Evolutionary conservation across 306 rosid genomes (phyloP), one percentile per base, ranked within the genome.

Genomic region (Dalbergia oliveri): DNA sequence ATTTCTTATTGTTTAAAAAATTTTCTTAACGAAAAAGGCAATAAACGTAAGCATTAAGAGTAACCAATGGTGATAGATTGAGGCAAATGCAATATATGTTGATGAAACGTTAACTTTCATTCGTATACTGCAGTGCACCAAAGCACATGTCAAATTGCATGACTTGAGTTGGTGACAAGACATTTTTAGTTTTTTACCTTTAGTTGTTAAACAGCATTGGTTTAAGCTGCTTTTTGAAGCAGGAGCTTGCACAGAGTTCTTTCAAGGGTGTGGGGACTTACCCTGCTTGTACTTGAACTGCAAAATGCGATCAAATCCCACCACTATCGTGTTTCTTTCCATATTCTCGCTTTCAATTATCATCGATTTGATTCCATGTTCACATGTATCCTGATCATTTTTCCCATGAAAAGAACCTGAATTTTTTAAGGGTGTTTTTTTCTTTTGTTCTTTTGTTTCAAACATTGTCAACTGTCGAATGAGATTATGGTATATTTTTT

Each of bases 231-330:
- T 66, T 57, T 66, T 13, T 26, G 18, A 15, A 19, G 60, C 19
- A 18, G 44, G 50, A 70, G 66, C 56, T 70, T 58, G 26, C 69
- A 9, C 23, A 9, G 65, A 1, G 8, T 16, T 59, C 2, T 66
- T 45, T 6, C 41, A 10, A 6, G 68, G n/a, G 54, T 41, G 69
- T 31, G 79, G 86, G 79, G 58, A 51, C 76, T 62, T 56, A 76
- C n/a, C 45, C 49, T 11, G 43, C 16, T 26, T 26, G 31, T 26
- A 26, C 31, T 26, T 26, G 31, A 26, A 26, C 31, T 26, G 31
- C 31, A 26, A 26, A 26, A 26, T 26, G 31, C 56, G 47, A n/a
- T 64, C 84, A 80, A 62, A 64, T 26, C 31, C 31, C 31, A 63
- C 59, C 76, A 35, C 33, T 23, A 75, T 23, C 39, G 5, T 69